A percentile compares a stretch with the other conserved stretches of the same genome.
Evolutionary conservation across 257 asterid genomes (phyloP).

Genomic region (Cruciata laevipes): DNA sequence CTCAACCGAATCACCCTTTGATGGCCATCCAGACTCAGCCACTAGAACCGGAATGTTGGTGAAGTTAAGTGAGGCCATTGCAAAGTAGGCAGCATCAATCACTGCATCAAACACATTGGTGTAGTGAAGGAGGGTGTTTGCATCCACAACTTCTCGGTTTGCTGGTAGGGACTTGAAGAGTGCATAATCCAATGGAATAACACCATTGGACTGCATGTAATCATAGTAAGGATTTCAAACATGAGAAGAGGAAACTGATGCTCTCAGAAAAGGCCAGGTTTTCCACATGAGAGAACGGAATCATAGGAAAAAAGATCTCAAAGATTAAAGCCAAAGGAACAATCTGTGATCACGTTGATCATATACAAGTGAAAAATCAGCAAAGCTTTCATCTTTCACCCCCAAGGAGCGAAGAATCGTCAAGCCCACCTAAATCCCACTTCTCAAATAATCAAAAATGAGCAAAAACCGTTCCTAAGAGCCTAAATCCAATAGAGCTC

Average conservation of each 20-base stretch:
- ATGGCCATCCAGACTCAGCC: slow-evolving; percentile 93
- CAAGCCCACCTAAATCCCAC: slow-evolving; percentile 17
- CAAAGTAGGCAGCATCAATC: slow-evolving; percentile 84
- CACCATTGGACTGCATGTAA: slow-evolving; percentile 60
- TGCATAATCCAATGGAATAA: slow-evolving; percentile 75
- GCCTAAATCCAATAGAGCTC: slow-evolving; percentile 31
- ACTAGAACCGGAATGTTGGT: slow-evolving; percentile 74
- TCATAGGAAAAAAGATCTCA: slow-evolving; percentile 16
- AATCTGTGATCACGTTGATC: slow-evolving; percentile 16
- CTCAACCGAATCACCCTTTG: slow-evolving; percentile 67
- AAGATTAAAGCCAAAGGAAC: slow-evolving; percentile 28
- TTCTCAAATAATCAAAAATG: slow-evolving; percentile 14
- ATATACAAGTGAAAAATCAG: not conserved
- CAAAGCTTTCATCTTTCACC: slow-evolving; percentile 35
- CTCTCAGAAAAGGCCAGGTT: slow-evolving; percentile 56
- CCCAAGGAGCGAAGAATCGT: slow-evolving; percentile 37
- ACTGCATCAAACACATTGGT: slow-evolving; percentile 80
- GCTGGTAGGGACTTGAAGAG: slow-evolving; percentile 70
- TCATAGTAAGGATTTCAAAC: slow-evolving; percentile 77
- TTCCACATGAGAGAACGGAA: slow-evolving; percentile 41
- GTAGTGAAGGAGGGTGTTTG: slow-evolving; percentile 81
- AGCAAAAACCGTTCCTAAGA: slow-evolving; percentile 12
- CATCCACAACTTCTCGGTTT: slow-evolving; percentile 79
- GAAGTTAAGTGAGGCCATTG: slow-evolving; percentile 69
- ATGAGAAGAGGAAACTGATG: slow-evolving; percentile 7